phyloP scores from a whole-genome alignment of 2,329 filamentous ascomycete genomes.

The Cladosporium sp. region DNA sequence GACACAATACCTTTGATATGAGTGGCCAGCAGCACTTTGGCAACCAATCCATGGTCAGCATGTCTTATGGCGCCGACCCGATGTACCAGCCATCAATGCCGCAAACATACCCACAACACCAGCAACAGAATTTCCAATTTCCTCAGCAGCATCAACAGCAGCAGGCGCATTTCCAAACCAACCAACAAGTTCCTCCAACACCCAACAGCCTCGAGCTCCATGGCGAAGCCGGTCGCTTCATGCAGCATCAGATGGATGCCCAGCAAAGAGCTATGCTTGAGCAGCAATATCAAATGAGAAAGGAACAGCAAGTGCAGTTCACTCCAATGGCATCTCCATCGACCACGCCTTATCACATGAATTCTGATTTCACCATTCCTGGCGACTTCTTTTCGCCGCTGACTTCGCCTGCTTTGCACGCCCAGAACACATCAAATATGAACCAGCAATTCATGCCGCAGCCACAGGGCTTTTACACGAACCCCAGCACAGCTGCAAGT shows the following conservation, averaged over 20 bases:
- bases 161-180: slow-evolving; percentile 48
- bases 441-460: slow-evolving; percentile 41
- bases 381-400: slow-evolving; percentile 79
- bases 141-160: slow-evolving; percentile 38
- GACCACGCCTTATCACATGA: slow-evolving; percentile 67
- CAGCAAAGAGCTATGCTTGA: slow-evolving; percentile 66
- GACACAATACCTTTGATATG: slow-evolving; percentile 20
- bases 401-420: slow-evolving; percentile 76
- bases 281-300: slow-evolving; percentile 62
- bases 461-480: slow-evolving; percentile 42
- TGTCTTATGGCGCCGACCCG: slow-evolving; percentile 26
- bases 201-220: slow-evolving; percentile 79
- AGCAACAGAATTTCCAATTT: slow-evolving; percentile 32
- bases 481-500: slow-evolving; percentile 56
- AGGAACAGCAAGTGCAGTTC: slow-evolving; percentile 51
- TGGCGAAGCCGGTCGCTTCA: slow-evolving; percentile 56
- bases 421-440: slow-evolving; percentile 56
- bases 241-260: slow-evolving; percentile 52
- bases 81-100: slow-evolving; percentile 32
- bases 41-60: slow-evolving; percentile 17
- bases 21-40: slow-evolving; percentile 15
- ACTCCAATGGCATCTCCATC: slow-evolving; percentile 82
- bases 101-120: slow-evolving; percentile 26
- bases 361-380: slow-evolving; percentile 62
- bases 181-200: slow-evolving; percentile 69